phyloP scores from a whole-genome alignment of 2,329 filamentous ascomycete genomes.

The Trichoderma pleuroti region DNA sequence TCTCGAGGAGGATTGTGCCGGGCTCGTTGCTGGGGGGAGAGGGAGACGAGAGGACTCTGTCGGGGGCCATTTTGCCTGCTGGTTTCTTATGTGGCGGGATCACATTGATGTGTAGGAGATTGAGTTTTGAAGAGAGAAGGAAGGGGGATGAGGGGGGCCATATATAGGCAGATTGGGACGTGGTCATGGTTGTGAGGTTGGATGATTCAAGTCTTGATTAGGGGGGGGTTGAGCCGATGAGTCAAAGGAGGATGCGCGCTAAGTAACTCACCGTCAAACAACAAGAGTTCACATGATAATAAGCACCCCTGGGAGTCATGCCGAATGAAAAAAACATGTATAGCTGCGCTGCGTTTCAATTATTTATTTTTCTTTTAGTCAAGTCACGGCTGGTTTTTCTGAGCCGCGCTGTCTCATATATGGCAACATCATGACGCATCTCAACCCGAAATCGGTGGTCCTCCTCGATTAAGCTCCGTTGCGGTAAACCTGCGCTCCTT shows the following conservation, averaged over 20 bases:
- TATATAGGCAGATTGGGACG: neutral
- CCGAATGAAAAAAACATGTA: neutral
- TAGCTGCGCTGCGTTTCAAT: neutral
- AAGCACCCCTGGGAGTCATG: neutral
- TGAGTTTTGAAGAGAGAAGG: neutral
- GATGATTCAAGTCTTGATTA: neutral
- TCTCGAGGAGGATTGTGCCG: conserved; percentile 32
- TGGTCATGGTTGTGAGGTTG: neutral
- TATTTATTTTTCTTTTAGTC: neutral
- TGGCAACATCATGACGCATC: neutral
- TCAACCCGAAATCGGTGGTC: neutral
- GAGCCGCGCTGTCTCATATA: neutral
- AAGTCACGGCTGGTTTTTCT: neutral
- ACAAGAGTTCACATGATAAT: neutral
- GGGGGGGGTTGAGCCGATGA: conserved; percentile 6
- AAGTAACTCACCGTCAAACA: neutral
- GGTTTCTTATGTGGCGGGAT: neutral
- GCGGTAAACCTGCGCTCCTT: conserved; percentile 70
- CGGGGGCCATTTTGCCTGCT: neutral
- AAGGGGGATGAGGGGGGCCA: neutral
- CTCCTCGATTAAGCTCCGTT: conserved; percentile 57
- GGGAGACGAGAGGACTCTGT: conserved; percentile 24
- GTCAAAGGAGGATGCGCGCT: conserved; percentile 14
- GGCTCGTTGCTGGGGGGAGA: conserved; percentile 27
- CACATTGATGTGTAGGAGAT: neutral